A percentile compares a stretch with the other conserved stretches of the same genome.
Conservation (phyloP, 1,284 basidiomycete species). For the Cryptococcus jaspeensis region DNA sequence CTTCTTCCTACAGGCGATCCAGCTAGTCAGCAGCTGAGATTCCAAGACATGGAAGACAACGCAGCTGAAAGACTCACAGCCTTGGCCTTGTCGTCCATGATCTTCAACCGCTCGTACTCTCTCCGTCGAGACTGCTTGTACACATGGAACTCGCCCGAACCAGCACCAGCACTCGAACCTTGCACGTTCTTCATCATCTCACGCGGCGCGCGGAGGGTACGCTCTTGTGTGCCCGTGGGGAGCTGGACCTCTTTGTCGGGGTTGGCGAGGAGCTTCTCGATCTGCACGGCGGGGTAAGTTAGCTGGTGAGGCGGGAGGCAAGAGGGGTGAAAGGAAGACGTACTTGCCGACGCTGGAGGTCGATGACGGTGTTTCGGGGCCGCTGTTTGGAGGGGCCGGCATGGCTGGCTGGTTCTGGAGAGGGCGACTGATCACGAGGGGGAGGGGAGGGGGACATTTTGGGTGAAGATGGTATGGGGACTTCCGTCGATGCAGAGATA, state of each 20-base stretch:
- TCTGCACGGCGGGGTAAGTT: slow-evolving; percentile 52
- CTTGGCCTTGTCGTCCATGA: slow-evolving; percentile 78
- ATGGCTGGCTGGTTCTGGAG: slow-evolving; percentile 3
- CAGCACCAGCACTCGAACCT: slow-evolving; percentile 82
- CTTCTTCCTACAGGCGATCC: slow-evolving; percentile 60
- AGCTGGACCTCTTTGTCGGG: slow-evolving; percentile 75
- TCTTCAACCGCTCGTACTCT: slow-evolving; percentile 89
- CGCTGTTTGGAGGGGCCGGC: slow-evolving; percentile 12
- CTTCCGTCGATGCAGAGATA: too few species aligned
- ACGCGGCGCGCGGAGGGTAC: slow-evolving; percentile 67
- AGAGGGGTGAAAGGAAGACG: neutral
- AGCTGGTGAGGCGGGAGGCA: neutral
- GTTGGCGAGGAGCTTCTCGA: slow-evolving; percentile 82
- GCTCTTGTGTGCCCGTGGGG: slow-evolving; percentile 63
- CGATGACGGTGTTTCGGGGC: slow-evolving; percentile 9
- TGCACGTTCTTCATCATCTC: slow-evolving; percentile 99
- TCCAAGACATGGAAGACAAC: neutral
- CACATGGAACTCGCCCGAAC: slow-evolving; percentile 95
- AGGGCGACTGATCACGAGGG: slow-evolving; percentile 1
- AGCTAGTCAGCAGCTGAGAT: neutral
- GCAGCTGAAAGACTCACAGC: slow-evolving; percentile 60
- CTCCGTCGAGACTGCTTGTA: slow-evolving; percentile 92
- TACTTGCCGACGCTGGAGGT: slow-evolving; percentile 18
- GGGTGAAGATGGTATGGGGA: neutral
- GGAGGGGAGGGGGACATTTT: neutral